Evolutionary conservation across 1,139 yeast genomes (phyloP), one percentile per base, ranked within the genome.

Genomic region (Eremothecium cymbalariae): DNA sequence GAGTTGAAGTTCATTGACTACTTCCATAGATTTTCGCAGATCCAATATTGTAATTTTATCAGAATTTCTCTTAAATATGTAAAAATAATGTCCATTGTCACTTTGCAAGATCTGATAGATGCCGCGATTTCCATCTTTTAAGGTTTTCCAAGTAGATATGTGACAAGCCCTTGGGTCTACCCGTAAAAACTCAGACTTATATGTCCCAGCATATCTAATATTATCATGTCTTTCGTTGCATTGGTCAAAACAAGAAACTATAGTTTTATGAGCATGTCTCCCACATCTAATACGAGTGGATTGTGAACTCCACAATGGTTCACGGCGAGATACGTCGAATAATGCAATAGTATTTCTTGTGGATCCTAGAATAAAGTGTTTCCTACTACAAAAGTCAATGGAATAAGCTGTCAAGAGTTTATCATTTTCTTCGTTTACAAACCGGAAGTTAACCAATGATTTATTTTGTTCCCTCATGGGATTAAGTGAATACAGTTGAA

Each of bases 161-260:
- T 22, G 28, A n/a, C 21, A 36, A 4, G 28, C 34, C 26, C 56
- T 41, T 3, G 36, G 28, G 31, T 53, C 58, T 16, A 51, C 20
- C n/a, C 31, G 33, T 28, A 44, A 42, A 3, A 55, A 26, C 34
- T 52, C 53, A 25, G 46, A 46, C 25, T 43, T 46, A 33, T 55
- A 55, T 6, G 53, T 52, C 2, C 56, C 59, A 6, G 36, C 24
- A 13, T 28, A 40, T 16, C 38, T 25, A 6, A 34, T 23, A 19
- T 28, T 22, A 9, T 35, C 30, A 19, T 39, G 40, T 8, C 23
- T 14, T 9, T 22, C 35, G 7, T 36, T 18, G 5, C 18, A 14
- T 21, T 45, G 44, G 31, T 39, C 45, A 37, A 53, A 53, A 30
- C 59, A 53, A 3, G 59, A 53, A 8, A 55, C 47, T 8, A 55